Evolutionary conservation across 1,139 yeast genomes (phyloP).

Genomic region (Debaryomyces psychrophilus): DNA sequence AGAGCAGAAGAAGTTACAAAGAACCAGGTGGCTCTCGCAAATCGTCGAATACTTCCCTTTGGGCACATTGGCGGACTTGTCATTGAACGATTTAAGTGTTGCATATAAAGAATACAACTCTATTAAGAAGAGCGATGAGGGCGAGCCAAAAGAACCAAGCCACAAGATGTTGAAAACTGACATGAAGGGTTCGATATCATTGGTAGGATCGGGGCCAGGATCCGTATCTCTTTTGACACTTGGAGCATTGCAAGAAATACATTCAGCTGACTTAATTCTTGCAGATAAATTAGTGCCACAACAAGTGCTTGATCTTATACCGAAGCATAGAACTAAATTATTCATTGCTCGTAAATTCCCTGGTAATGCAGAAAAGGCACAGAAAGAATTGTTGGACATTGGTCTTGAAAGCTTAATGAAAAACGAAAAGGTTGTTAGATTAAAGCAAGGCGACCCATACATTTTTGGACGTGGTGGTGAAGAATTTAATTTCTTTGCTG

Average conservation of each 20-base stretch:
- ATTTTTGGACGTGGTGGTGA: conserved; percentile 98
- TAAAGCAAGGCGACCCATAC: conserved; percentile 97
- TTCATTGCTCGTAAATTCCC: conserved; percentile 94
- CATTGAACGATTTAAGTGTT: conserved; percentile 57
- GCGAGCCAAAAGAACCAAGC: conserved; percentile 9
- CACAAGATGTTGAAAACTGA: conserved; percentile 9
- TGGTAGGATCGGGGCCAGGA: conserved; percentile 96
- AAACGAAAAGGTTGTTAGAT: conserved; percentile 81
- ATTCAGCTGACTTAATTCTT: conserved; percentile 78
- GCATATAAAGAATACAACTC: conserved; percentile 30
- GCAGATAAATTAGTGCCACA: conserved; percentile 95
- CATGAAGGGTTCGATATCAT: conserved; percentile 60
- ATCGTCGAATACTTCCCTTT: conserved; percentile 91
- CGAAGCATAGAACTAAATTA: conserved; percentile 63
- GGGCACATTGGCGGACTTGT: conserved; percentile 56
- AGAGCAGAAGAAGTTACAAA: conserved; percentile 55
- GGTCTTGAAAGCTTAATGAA: conserved; percentile 66
- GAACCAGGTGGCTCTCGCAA: conserved; percentile 86
- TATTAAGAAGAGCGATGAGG: conserved; percentile 4
- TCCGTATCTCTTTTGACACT: conserved; percentile 78
- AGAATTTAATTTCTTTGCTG: conserved; percentile 69
- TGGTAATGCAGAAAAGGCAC: conserved; percentile 95
- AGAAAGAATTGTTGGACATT: conserved; percentile 71
- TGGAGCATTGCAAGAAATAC: conserved; percentile 82
- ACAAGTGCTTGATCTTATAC: conserved; percentile 79